Base-by-base conservation (phyloP, 2,329 filamentous ascomycete species). In the Colletotrichum horii region DNA sequence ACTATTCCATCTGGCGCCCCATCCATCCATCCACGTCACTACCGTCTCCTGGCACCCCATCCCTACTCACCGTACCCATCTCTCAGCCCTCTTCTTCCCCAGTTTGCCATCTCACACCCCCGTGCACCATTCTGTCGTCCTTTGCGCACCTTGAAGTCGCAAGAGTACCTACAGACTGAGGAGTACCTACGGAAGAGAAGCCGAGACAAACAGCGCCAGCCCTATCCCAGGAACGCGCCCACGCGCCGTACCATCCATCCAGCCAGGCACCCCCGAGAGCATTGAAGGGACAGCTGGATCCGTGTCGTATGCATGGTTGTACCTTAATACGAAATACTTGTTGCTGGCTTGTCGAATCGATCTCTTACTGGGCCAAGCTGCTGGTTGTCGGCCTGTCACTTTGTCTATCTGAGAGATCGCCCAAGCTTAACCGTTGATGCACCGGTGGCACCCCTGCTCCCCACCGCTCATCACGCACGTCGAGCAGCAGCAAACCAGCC, bases 381-480 rank as follows among this genome's bases (percentile, higher is more conserved):
- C 30, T 73, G 64, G 43, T 43, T 73, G 73, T 60, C 43, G 66
- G 73, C 26, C 64, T 68, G 64, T 73, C 58, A 60, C 58, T 73
- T 58, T 65, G 56, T 73, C 58, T 65, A 65, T 73, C 56, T 65
- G 70, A 75, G 70, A 76, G 74, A 74, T 36, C 74, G 66, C 66
- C 62, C 30, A 32, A 32, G 56, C 43, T 52, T 60, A 66, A 66
- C 71, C 65, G 61, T 76, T 75, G 74, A 76, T 52, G 43, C 43
- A 52, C 43, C 43, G 65, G 66, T 75, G 22, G 36, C 43, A 76
- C 66, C 74, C 74, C 66, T 76, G 74, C 56, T 55, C 74, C 66
- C 71, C 74, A 71, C 74, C 52, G 71, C 58, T 43, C 70, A 76
- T 75, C 74, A 76, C 74, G 52, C 74, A 74, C 70, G 71, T 74